These are phyloP conservation scores for Microthlaspi erraticum DNA, from an alignment of 345 rosid genomes.

Conservation along the genomic window DNA sequence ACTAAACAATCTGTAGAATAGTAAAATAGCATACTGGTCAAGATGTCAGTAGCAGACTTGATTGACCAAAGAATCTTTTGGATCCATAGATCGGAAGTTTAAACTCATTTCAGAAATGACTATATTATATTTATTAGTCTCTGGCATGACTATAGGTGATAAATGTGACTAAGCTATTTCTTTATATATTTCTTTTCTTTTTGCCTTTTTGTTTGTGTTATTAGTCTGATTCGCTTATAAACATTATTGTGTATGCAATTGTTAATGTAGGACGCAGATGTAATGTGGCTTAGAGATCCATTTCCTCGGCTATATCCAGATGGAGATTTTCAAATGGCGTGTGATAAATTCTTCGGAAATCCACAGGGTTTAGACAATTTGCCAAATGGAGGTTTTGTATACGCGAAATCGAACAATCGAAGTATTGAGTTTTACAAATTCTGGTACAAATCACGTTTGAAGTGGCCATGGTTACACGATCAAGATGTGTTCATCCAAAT, in stretches of 20 bases:
- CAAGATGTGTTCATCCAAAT: slow-evolving; percentile 77
- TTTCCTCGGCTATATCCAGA: slow-evolving; percentile 56
- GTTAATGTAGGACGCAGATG: slow-evolving; percentile 64
- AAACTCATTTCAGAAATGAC: no score
- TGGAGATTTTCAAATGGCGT: slow-evolving; percentile 83
- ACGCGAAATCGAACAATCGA: slow-evolving; percentile 55
- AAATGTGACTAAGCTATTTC: no score
- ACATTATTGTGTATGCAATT: not conserved
- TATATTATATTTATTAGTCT: no score
- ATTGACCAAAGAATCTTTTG: no score
- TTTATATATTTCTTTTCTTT: no score
- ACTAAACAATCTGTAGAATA: not conserved
- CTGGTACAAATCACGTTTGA: slow-evolving; percentile 59
- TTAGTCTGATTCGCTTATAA: not conserved
- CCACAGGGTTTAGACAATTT: slow-evolving; percentile 44
- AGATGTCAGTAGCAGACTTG: not conserved
- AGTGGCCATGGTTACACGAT: slow-evolving; percentile 58
- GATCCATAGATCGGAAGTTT: no score
- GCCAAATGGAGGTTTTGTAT: slow-evolving; percentile 73
- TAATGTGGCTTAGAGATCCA: slow-evolving; percentile 78
- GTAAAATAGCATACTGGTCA: not conserved
- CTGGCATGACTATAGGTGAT: no score
- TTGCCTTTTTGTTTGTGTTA: slow-evolving; percentile 1
- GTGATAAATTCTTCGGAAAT: slow-evolving; percentile 55
- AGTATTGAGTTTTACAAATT: slow-evolving; percentile 63